Base-by-base conservation (phyloP, 768 basidiomycete genomes). In the Termitomyces sp. region DNA sequence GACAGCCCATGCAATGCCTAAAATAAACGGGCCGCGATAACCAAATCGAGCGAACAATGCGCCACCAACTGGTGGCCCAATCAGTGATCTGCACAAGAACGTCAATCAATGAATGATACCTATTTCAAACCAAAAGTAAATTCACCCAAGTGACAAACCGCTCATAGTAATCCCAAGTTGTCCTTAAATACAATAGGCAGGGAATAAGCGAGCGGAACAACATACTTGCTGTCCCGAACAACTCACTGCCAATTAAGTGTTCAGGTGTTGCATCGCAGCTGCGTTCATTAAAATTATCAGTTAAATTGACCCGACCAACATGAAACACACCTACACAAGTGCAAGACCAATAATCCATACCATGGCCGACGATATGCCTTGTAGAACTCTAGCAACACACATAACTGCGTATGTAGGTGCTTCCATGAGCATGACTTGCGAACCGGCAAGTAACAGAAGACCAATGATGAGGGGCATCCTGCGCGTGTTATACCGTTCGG, bases 291-390 rank as follows among this genome's bases (percentile, higher is more conserved):
- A 32, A 40, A 18, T 33, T 11, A 28, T 13, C 5, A 16, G 39
- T 3, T 20, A n/a, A 9, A 11, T 15, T n/a, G 11, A n/a, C 9
- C 7, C 28, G 15, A 42, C 8, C 7, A 36, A 16, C 20, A 40
- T 39, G n/a, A n/a, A 40, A 18, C 5, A 9, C 8, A 15, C 75
- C 67, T 66, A 86, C 85, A 87, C 68, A 35, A 88, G 74, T 28
- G 86, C 85, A 36, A 88, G 65, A 2, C 86, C 86, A 20, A 86
- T 81, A 0, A 84, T 78, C 86, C 85, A 88, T 9, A 88, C 76
- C 70, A 86, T 76, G 6, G 85, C 82, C 0, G 86, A 86, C 15
- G 82, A 81, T 11, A 85, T 70, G 4, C 87, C 86, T 69, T 88
- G 87, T 32, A 87, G 52, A n/a, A 80, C 67, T 36, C 87, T 81